A percentile compares a stretch with the other conserved stretches of the same genome.
phyloP scores from a whole-genome alignment of 23 red algal genomes.

The Gracilaria domingensis region DNA sequence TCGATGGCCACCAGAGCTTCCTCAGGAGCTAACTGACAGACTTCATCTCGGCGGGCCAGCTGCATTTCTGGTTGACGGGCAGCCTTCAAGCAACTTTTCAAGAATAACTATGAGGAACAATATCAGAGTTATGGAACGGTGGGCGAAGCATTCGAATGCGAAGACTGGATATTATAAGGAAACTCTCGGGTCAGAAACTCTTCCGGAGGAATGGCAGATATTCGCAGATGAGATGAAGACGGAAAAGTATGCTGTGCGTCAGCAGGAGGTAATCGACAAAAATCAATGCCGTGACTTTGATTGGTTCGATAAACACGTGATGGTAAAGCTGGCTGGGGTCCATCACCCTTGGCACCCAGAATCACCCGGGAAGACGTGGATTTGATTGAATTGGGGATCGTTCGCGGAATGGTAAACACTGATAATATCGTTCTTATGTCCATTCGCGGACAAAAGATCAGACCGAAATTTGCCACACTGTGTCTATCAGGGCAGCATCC shows the following conservation, averaged over 20 bases:
- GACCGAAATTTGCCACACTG: too few relatives aligned
- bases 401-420: too few relatives aligned
- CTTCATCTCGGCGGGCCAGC: slow-evolving; percentile 32
- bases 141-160: slow-evolving; percentile 55
- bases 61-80: slow-evolving; percentile 26
- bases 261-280: slow-evolving; percentile 10
- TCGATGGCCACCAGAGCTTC: slow-evolving; percentile 59
- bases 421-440: too few relatives aligned
- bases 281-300: slow-evolving; percentile 61
- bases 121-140: slow-evolving; percentile 69
- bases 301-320: slow-evolving; percentile 77
- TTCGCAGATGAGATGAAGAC: slow-evolving; percentile 67
- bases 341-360: slow-evolving; percentile 75
- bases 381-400: slow-evolving; percentile 14
- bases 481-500: too few relatives aligned
- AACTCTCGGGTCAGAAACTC: slow-evolving; percentile 36
- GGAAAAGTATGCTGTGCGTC: slow-evolving; percentile 38
- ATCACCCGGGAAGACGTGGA: slow-evolving; percentile 52
- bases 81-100: slow-evolving; percentile 55
- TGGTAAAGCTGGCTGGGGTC: slow-evolving; percentile 56
- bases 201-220: slow-evolving; percentile 57
- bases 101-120: slow-evolving; percentile 65
- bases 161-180: slow-evolving; percentile 54
- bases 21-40: slow-evolving; percentile 50
- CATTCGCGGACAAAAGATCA: too few relatives aligned